These are phyloP conservation scores for Penicillium sp. DNA, from an alignment of 2,329 filamentous ascomycete genomes.

Conservation along the genomic window DNA sequence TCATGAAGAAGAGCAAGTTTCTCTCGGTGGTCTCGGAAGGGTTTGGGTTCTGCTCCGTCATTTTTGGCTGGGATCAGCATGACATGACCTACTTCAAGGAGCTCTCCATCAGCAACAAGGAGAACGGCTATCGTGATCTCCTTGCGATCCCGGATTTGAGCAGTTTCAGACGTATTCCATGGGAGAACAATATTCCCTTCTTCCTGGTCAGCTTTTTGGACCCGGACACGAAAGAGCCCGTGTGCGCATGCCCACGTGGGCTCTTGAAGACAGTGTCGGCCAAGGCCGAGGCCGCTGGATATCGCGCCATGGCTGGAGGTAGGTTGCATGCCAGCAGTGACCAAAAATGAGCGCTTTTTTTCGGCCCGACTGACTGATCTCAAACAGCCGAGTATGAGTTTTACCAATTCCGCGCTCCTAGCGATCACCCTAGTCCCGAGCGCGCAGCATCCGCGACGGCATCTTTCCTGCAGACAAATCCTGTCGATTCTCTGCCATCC, in stretches of 20 bases:
- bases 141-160: conserved; percentile 73
- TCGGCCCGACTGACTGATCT: conserved; percentile 7
- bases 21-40: conserved; percentile 71
- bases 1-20: conserved; percentile 91
- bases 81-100: conserved; percentile 83
- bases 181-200: conserved; percentile 81
- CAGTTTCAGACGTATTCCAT: conserved; percentile 77
- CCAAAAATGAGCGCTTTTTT: background rate
- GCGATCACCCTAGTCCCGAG: conserved; percentile 43
- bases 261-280: conserved; percentile 62
- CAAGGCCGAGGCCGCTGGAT: conserved; percentile 63
- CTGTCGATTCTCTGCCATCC: conserved; percentile 65
- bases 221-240: conserved; percentile 64
- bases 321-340: conserved; percentile 27
- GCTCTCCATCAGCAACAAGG: conserved; percentile 78
- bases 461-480: conserved; percentile 65
- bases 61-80: conserved; percentile 98
- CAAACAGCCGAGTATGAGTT: conserved; percentile 83
- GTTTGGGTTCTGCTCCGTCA: conserved; percentile 89
- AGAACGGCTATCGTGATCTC: conserved; percentile 83
- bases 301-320: conserved; percentile 86
- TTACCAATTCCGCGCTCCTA: conserved; percentile 76
- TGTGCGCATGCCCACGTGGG: conserved; percentile 74
- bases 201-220: conserved; percentile 80
- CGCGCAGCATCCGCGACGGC: conserved; percentile 64